Base-by-base conservation (phyloP, 108 stramenopile genomes). In the Nitzschia inconspicua region DNA sequence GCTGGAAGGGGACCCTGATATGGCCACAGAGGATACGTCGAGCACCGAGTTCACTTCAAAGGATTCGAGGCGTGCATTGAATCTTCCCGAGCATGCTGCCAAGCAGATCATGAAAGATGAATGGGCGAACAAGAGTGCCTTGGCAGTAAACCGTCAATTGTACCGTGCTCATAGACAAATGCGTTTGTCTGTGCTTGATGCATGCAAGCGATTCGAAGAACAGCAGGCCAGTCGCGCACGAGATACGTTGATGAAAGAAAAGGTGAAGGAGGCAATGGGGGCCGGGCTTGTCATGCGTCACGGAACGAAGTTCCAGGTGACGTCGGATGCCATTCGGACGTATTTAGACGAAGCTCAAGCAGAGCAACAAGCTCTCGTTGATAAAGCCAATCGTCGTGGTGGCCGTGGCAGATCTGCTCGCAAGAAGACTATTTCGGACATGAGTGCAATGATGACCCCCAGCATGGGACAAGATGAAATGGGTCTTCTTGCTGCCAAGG, bases 241-340 rank as follows among this genome's bases (percentile, higher is more conserved):
- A n/a, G 83, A 80, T 26, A 57, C 63, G n/a, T 44, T 87, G 18
- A 60, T 71, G 52, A 70, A 66, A 31, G 58, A 66, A 66, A 72
- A 73, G 29, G 56, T 46, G 9, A 52, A 68, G 30, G 67, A 59
- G 39, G 67, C 67, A 22, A 59, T 52, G 40, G 67, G 67, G 23
- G 84, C 84, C 27, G 87, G 87, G 36, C 65, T 88, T 51, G 87
- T 88, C 19, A 85, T 88, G 84, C 60, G 83, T 29, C 87, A 83
- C 47, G 87, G 87, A 3, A 70, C 79, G 49, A 72, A 51, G n/a
- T 66, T 80, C 35, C 67, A 70, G 4, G 69, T 88, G 8, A 77
- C 83, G 16, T 78, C 77, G 13, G 70, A 80, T 41, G 79, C 81
- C 4, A 81, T 88, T 47, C 74, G 72, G 40, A 68, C 67, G 29